Evolutionary conservation across 2,329 filamentous ascomycete species (phyloP), one percentile per base, ranked within the genome.

Genomic region (Dothistroma septosporum): DNA sequence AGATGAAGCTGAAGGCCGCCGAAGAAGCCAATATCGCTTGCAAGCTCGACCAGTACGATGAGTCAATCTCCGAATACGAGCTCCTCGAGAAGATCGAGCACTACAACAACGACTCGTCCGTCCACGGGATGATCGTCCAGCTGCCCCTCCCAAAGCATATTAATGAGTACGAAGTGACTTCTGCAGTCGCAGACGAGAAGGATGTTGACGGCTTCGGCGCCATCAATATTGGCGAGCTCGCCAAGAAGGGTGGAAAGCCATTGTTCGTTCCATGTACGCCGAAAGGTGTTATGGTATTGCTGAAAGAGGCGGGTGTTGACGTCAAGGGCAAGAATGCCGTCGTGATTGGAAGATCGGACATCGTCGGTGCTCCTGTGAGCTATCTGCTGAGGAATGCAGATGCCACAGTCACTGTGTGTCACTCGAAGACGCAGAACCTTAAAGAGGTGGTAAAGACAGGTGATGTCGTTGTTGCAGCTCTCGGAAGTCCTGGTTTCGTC

Each of bases 1-100:
- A 92, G 79, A 99, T 99, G 94, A 99, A 99, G 82, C 81, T 97
- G 73, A 99, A 97, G 84, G 94, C 94, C 67, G 94, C 94, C 61
- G 82, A 90, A 75, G 94, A 97, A 90, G 92, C 92, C 73, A 91
- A 91, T 73, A 97, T 99, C 74, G 82, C 85, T 65, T 97, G 93
- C 80, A 88, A 92, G 72, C 80, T 97, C 65, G 81, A 95, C 68
- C 90, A 93, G 73, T 90, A 92, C 71, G 86, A 90, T 55, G 90
- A 93, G 70, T 82, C 87, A 63, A 89, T 92, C 74, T 86, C 87
- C 58, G 91, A 97, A 78, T 80, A 87, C 58, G 92, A 97, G 78
- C 85, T 99, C 60, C 82, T 99, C 63, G 87, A 94, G 67, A 83
- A 89, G 64, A 90, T 99, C 70, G 83, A 85, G 66, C 81, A 83